phyloP scores from a whole-genome alignment of 169 alveolate species.

The Plasmodium gonderi region DNA sequence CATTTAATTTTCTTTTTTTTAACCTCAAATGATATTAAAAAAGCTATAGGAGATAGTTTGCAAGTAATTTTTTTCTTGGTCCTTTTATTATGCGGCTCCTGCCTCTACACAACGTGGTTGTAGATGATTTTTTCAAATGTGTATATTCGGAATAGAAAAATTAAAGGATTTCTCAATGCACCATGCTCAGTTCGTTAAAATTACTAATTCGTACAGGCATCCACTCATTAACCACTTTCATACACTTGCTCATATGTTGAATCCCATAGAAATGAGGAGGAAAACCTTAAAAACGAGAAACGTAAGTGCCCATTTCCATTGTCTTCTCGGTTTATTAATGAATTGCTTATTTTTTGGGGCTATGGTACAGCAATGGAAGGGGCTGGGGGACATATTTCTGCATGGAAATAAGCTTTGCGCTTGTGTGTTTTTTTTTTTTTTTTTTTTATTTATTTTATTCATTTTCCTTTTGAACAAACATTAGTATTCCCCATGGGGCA shows the following conservation, averaged over 20 bases:
- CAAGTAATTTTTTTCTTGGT: not conserved
- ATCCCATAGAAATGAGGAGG: not conserved
- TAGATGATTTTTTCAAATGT: not conserved
- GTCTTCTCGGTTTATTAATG: not conserved
- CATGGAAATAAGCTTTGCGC: not conserved
- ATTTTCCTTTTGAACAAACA: too few relatives aligned
- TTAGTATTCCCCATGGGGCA: not conserved
- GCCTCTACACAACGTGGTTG: not conserved
- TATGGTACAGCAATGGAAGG: not conserved
- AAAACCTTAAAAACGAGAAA: not conserved
- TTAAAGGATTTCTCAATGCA: not conserved
- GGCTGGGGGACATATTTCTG: not conserved
- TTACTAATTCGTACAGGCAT: not conserved
- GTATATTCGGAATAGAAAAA: not conserved
- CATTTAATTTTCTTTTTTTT: not conserved
- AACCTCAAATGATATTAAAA: not conserved
- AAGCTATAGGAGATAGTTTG: not conserved
- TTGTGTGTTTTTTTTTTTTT: not conserved
- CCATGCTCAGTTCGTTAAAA: not conserved
- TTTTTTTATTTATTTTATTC: not conserved
- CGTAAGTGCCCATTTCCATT: not conserved
- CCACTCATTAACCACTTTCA: not conserved
- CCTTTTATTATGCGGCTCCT: not conserved
- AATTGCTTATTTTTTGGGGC: not conserved
- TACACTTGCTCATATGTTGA: not conserved